Conservation (phyloP, 2,329 filamentous ascomycete genomes). For the Alternaria dauci region DNA sequence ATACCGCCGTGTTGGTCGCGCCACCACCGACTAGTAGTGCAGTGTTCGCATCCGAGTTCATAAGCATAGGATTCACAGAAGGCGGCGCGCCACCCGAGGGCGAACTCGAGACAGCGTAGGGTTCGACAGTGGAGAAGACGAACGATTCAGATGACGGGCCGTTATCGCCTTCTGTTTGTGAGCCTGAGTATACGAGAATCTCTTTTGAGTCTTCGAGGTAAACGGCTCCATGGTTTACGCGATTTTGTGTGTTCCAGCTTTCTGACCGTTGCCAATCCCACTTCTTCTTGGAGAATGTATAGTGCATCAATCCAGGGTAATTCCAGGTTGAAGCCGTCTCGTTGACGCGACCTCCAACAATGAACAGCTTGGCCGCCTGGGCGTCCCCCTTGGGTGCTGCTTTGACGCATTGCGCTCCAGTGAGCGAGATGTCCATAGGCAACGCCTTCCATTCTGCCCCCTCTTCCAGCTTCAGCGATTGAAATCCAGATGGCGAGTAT, state of each 20-base stretch:
- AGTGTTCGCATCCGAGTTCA: constrained; percentile 75
- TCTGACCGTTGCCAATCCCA: constrained; percentile 66
- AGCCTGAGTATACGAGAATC: constrained; percentile 84
- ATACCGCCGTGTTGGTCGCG: constrained; percentile 71
- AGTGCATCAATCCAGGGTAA: constrained; percentile 80
- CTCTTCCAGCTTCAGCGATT: constrained; percentile 72
- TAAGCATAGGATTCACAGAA: constrained; percentile 72
- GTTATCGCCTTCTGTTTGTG: constrained; percentile 64
- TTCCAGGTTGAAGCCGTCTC: constrained; percentile 50
- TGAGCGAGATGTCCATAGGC: constrained; percentile 72
- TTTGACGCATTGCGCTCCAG: constrained; percentile 79
- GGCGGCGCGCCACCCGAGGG: constrained; percentile 62
- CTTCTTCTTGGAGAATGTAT: constrained; percentile 62
- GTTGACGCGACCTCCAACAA: constrained; percentile 74
- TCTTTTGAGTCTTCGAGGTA: constrained; percentile 75
- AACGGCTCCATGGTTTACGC: constrained; percentile 76
- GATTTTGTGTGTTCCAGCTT: constrained; percentile 68
- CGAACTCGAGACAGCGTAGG: constrained; percentile 68
- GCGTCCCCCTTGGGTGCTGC: constrained; percentile 67
- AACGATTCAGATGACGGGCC: constrained; percentile 77
- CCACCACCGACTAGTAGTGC: constrained; percentile 79
- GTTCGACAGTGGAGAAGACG: constrained; percentile 70
- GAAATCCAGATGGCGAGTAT: constrained; percentile 77
- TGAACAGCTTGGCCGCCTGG: constrained; percentile 71
- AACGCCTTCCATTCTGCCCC: constrained; percentile 77